Evolutionary conservation across 2,329 filamentous ascomycete species (phyloP), one percentile per base, ranked within the genome.

Genomic region (Didymosphaeria variabile): DNA sequence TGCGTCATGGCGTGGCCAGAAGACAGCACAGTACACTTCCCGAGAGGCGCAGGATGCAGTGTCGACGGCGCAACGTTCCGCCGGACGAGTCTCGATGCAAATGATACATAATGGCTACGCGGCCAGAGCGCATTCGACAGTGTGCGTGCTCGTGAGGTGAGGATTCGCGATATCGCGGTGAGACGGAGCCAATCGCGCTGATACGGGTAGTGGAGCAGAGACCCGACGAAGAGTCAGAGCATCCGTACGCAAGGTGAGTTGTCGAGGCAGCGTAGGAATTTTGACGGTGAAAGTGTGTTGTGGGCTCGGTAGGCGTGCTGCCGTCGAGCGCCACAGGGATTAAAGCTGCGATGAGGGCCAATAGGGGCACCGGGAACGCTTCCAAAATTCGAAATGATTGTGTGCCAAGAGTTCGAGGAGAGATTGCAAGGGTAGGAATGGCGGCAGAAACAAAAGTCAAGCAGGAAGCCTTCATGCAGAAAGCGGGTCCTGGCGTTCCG

Each of bases 211-310:
- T 75, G 72, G 70, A 77, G 67, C 69, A 72, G 67, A 68, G 60
- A 64, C 12, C 29, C n/a, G 52, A 15, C 23, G 68, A 69, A 66
- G 70, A 72, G 70, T 70, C 70, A 72, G 69, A 71, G 70, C 59
- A 64, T 71, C 29, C 54, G 26, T 63, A 73, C 72, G 75, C 74
- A 77, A 67, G 74, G 65, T 77, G 75, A 76, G 75, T 73, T 78
- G 75, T 74, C 74, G 61, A 55, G 38, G 52, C 40, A 55, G 52
- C 68, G 70, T 73, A 73, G 54, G 60, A 63, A 71, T 68, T 68
- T 72, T 62, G 62, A 67, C 59, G 59, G 61, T 57, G 55, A 57
- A 69, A 67, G 63, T 67, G 64, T 68, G 65, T 62, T 76, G 71
- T 74, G 74, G 61, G 61, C 62, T 73, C 70, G 71, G 68, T 70